Evolutionary conservation across 164 flowering plant genomes (phyloP).

Genomic region (Berberis thunbergii): DNA sequence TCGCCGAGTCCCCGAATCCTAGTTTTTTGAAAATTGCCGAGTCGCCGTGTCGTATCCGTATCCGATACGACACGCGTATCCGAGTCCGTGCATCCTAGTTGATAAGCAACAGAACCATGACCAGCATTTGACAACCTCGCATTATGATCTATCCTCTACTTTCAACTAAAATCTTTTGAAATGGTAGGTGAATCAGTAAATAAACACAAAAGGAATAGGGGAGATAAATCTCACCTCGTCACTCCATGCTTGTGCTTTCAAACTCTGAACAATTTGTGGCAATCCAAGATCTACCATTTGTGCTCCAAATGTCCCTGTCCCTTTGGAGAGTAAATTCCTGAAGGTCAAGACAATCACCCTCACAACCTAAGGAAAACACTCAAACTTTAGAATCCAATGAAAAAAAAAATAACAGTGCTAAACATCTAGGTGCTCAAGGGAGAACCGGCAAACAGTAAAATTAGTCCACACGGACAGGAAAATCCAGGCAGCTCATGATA

Average conservation of each 20-base stretch:
- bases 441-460: background rate
- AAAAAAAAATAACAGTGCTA: background rate
- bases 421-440: background rate
- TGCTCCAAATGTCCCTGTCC: conserved; percentile 82
- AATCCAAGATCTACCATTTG: conserved; percentile 91
- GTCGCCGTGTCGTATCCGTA: too few relatives aligned
- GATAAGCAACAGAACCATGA: too few relatives aligned
- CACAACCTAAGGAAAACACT: conserved; percentile 53
- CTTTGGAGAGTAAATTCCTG: conserved; percentile 76
- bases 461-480: too few relatives aligned
- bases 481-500: too few relatives aligned
- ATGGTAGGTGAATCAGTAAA: background rate
- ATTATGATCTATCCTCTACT: background rate
- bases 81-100: too few relatives aligned
- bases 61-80: too few relatives aligned
- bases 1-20: too few relatives aligned
- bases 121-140: too few relatives aligned
- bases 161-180: background rate
- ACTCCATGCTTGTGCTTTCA: conserved; percentile 98
- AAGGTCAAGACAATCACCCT: conserved; percentile 81
- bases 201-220: background rate
- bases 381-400: background rate
- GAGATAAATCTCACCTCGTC: conserved; percentile 70
- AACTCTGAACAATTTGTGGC: conserved; percentile 76
- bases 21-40: too few relatives aligned